These are phyloP conservation scores for Phyllosticta citrichinensis DNA, from an alignment of 2,329 filamentous ascomycete genomes.

Conservation along the genomic window DNA sequence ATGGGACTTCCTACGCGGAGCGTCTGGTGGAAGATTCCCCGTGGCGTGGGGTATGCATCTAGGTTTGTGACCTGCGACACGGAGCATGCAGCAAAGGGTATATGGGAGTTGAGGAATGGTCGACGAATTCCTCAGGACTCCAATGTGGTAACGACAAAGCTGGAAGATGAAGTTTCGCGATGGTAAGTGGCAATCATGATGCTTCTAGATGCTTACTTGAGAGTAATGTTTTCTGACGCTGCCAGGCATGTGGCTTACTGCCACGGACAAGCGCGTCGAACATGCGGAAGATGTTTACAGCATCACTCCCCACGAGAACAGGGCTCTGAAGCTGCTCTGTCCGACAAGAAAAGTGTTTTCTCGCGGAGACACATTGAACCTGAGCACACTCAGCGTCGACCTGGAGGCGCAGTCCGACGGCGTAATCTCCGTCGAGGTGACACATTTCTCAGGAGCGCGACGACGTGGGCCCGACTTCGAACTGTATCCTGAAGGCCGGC, in stretches of 20 bases:
- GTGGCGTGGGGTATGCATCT: not conserved
- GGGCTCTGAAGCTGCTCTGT: constrained; percentile 45
- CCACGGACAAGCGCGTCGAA: constrained; percentile 49
- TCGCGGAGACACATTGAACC: constrained; percentile 48
- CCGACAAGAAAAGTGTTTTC: constrained; percentile 46
- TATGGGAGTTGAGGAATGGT: not conserved
- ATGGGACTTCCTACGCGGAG: not conserved
- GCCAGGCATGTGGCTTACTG: constrained; percentile 53
- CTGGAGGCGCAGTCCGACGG: constrained; percentile 48
- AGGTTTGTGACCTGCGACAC: not conserved
- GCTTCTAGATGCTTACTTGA: not conserved
- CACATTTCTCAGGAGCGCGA: constrained; percentile 47
- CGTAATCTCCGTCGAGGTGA: constrained; percentile 49
- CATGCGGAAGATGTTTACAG: constrained; percentile 57
- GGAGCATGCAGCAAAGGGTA: not conserved
- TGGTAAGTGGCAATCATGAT: constrained; percentile 26
- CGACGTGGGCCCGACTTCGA: constrained; percentile 48
- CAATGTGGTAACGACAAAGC: not conserved
- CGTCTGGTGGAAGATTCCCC: not conserved
- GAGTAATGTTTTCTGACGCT: not conserved
- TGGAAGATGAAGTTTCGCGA: constrained; percentile 50
- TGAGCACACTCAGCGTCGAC: constrained; percentile 46
- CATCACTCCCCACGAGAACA: constrained; percentile 35
- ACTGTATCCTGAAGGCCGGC: constrained; percentile 44
- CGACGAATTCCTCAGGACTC: not conserved